Conservation (phyloP, 495 filamentous ascomycete genomes). For the Penicillium dipodomyicola region DNA sequence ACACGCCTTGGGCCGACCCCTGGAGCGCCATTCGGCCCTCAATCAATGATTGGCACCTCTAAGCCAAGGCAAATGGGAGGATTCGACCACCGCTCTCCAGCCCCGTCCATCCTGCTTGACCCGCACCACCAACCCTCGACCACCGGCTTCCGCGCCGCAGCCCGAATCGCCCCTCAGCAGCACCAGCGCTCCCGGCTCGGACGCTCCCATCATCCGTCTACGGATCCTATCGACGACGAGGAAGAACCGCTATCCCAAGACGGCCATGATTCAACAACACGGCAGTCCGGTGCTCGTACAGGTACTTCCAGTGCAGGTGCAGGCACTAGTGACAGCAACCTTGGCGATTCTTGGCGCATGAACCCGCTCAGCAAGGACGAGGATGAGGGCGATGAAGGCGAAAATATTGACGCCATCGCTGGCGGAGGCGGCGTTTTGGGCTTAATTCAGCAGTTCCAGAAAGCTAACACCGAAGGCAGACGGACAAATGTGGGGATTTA, state of each 20-base stretch:
- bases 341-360: slow-evolving; percentile 65
- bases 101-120: slow-evolving; percentile 73
- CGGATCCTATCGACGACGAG: slow-evolving; percentile 45
- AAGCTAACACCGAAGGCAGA: slow-evolving; percentile 68
- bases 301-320: slow-evolving; percentile 43
- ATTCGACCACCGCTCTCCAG: slow-evolving; percentile 38
- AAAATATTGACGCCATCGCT: slow-evolving; percentile 50
- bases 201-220: slow-evolving; percentile 33
- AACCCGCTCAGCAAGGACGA: slow-evolving; percentile 48
- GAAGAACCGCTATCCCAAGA: slow-evolving; percentile 36
- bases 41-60: slow-evolving; percentile 30
- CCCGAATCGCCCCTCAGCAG: slow-evolving; percentile 34
- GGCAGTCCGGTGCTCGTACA: slow-evolving; percentile 25
- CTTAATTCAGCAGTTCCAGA: slow-evolving; percentile 87
- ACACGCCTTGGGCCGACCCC: slow-evolving; percentile 27
- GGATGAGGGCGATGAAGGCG: slow-evolving; percentile 48
- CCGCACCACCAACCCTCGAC: slow-evolving; percentile 78
- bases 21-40: slow-evolving; percentile 28
- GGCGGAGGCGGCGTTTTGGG: slow-evolving; percentile 66
- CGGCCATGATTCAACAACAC: slow-evolving; percentile 20
- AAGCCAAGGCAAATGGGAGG: slow-evolving; percentile 30
- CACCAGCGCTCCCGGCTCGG: slow-evolving; percentile 49
- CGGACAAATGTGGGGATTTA: slow-evolving; percentile 41
- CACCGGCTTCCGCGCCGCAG: slow-evolving; percentile 47
- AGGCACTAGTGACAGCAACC: slow-evolving; percentile 53